A percentile compares a stretch with the other conserved stretches of the same genome.
These are phyloP conservation scores for Labyrinthula sp. DNA, from an alignment of 352 stramenopile genomes.

Conservation along the genomic window DNA sequence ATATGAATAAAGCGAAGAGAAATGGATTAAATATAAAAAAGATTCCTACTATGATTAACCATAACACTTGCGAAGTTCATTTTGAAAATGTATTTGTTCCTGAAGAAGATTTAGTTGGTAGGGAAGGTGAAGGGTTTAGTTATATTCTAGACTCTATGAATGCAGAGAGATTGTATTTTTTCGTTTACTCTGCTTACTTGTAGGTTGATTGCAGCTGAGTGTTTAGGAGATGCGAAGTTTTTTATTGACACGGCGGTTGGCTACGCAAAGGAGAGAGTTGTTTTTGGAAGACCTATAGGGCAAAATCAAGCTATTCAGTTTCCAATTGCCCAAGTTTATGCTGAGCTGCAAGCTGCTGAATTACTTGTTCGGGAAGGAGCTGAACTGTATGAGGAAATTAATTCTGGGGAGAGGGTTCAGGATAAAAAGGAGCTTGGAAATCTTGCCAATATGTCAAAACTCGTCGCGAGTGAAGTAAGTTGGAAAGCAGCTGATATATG, in stretches of 20 bases:
- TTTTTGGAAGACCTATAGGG: slow-evolving; percentile 19
- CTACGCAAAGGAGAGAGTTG: slow-evolving; percentile 17
- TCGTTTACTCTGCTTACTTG: too few species aligned
- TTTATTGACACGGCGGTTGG: slow-evolving; percentile 15
- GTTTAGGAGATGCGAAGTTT: slow-evolving; percentile 16
- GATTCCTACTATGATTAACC: slow-evolving; percentile 28
- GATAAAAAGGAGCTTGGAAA: slow-evolving; percentile 5
- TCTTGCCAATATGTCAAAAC: slow-evolving; percentile 28
- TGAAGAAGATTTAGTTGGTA: slow-evolving; percentile 2
- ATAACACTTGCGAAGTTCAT: slow-evolving; percentile 21
- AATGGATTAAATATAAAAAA: slow-evolving; percentile 6
- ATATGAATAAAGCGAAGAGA: slow-evolving; percentile 9
- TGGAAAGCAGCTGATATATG: slow-evolving; percentile 18
- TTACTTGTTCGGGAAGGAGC: slow-evolving; percentile 14
- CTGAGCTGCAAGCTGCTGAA: slow-evolving; percentile 9
- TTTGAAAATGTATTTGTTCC: slow-evolving; percentile 15
- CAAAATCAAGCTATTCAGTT: slow-evolving; percentile 28
- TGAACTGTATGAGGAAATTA: slow-evolving; percentile 2
- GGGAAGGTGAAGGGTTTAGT: slow-evolving; percentile 10
- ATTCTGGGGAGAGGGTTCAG: neutral
- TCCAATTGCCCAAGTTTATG: slow-evolving; percentile 18
- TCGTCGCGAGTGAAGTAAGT: slow-evolving; percentile 8
- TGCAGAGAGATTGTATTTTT: too few species aligned
- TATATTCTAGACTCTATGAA: slow-evolving; percentile 27
- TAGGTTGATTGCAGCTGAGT: slow-evolving; percentile 24